Conservation (phyloP, 208 protist species). For the Borovskyia barvae region DNA sequence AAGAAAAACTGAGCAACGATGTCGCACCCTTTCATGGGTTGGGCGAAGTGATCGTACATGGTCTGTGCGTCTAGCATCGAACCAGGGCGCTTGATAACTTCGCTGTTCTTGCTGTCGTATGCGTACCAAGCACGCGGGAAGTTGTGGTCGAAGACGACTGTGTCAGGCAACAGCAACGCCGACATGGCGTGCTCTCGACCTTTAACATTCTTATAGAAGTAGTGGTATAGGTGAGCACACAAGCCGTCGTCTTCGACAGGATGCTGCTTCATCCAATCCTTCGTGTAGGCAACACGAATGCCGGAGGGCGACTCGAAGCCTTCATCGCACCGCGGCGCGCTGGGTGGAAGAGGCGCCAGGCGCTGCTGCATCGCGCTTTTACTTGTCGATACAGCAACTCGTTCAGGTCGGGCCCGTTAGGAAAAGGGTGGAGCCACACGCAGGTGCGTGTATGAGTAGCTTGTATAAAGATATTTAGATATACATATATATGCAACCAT, state of each 20-base stretch:
- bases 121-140: constrained; percentile 92
- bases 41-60: constrained; percentile 74
- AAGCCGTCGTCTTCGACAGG: constrained; percentile 84
- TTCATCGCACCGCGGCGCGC: constrained; percentile 40
- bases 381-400: not conserved
- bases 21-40: constrained; percentile 38
- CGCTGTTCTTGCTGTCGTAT: constrained; percentile 77
- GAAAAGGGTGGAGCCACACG: constrained; percentile 15
- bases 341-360: constrained; percentile 30
- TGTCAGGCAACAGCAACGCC: constrained; percentile 73
- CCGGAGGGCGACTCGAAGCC: constrained; percentile 63
- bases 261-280: constrained; percentile 80
- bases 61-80: constrained; percentile 86
- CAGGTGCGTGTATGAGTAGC: too few species aligned
- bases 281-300: constrained; percentile 58
- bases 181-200: constrained; percentile 64
- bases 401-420: too few species aligned
- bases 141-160: constrained; percentile 93
- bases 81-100: constrained; percentile 78
- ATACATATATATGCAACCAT: too few species aligned
- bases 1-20: constrained; percentile 89
- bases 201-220: constrained; percentile 86
- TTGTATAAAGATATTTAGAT: too few species aligned
- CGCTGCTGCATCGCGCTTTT: constrained; percentile 11
- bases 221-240: constrained; percentile 74